Percentiles rank a stretch among this genome's conserved stretches.
These are phyloP conservation scores for Pyrenopolyporus hunteri DNA, from an alignment of 495 filamentous ascomycete genomes.

Conservation along the genomic window DNA sequence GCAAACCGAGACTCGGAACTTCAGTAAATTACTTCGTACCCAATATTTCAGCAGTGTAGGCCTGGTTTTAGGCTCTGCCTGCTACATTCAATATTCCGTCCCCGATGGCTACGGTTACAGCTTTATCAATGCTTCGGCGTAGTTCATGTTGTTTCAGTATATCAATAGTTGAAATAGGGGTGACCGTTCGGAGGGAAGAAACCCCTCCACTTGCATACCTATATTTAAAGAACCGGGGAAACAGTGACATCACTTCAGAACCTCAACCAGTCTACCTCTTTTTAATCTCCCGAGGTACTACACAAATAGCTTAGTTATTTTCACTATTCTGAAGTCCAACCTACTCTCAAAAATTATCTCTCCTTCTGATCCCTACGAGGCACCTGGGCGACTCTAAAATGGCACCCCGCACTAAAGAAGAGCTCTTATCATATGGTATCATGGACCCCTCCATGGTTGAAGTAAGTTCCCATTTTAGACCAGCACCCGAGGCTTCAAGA, in stretches of 20 bases:
- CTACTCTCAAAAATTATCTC: neutral
- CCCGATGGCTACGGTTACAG: too few relatives aligned
- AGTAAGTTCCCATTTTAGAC: constrained; percentile 23
- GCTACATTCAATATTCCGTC: too few relatives aligned
- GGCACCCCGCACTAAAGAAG: constrained; percentile 37
- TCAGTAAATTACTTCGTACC: too few relatives aligned
- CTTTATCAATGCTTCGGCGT: too few relatives aligned
- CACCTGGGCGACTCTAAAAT: constrained; percentile 1
- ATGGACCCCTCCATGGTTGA: constrained; percentile 47
- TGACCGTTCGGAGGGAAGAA: too few relatives aligned
- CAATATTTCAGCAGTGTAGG: too few relatives aligned
- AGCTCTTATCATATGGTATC: constrained; percentile 42
- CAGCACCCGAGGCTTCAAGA: neutral
- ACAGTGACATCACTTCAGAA: neutral
- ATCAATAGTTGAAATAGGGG: too few relatives aligned
- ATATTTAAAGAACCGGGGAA: neutral
- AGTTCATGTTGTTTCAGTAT: too few relatives aligned
- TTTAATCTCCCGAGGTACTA: neutral
- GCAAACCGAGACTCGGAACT: too few relatives aligned
- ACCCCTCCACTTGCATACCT: neutral
- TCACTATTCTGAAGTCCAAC: neutral
- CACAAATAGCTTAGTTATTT: neutral
- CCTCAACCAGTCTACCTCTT: too few relatives aligned
- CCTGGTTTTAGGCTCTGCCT: too few relatives aligned
- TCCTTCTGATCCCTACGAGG: neutral